Evolutionary conservation across 805 yeast species (phyloP), one percentile per base, ranked within the genome.

Genomic region (Monosporozyma solicola): DNA sequence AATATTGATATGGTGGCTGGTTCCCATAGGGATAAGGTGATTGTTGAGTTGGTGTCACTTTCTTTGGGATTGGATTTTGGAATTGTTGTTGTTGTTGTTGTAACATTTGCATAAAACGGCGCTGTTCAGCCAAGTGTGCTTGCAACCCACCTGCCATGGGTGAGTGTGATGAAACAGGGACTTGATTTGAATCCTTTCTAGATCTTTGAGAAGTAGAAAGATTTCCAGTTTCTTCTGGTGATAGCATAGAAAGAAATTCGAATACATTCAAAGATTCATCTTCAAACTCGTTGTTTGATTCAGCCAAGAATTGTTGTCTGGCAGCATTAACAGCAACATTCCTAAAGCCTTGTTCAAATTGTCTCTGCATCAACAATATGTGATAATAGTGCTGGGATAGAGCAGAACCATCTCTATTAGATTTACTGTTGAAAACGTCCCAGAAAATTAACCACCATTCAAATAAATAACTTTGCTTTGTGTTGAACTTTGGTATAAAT

Each of bases 381-480:
- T 84, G 87, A 61, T 81, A 82, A 68, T 86, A 87, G 62, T 85
- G 87, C 47, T 80, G 78, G 2, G 94, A 92, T 53, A 79, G 71
- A 2, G 75, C 72, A 3, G 86, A 79, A 13, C 83, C 80, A 15
- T 81, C 84, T 54, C 83, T 73, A 57, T 79, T 82, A 44, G 87
- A 82, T 60, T 89, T 77, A 2, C 95, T 95, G 62, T 86, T 86
- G 69, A 85, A 87, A 31, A 89, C 83, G 65, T 90, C 97, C 97
- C 97, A 91, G 66, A 90, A 91, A 16, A 91, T 82, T 73, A 83
- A 89, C 97, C 97, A 90, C 97, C 97, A 90, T 67, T 91, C 97
- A 62, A 80, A 84, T 25, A 90, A 71, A 62, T 88, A 90, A 6
- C 96, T 94, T 60, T 84, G 87, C 0, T 95, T 94, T 2, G 95